Evolutionary conservation across 192 early-diverging fungal genomes (phyloP).

Genomic region (Linnemannia elongata): DNA sequence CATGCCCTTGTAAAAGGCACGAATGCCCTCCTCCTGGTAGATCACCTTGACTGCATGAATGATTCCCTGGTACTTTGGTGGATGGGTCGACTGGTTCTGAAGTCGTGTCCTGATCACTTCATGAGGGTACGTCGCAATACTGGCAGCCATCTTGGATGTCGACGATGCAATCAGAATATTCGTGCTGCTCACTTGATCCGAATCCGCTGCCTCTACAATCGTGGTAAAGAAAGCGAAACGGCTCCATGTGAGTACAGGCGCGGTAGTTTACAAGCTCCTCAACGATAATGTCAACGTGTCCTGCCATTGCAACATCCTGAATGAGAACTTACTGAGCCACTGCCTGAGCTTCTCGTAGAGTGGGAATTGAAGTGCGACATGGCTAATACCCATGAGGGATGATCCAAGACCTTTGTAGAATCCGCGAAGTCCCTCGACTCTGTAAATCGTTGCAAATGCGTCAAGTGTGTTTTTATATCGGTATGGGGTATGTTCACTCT

Average conservation of each 20-base stretch:
- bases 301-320: background rate
- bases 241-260: background rate
- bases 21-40: conserved; percentile 79
- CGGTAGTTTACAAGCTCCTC: background rate
- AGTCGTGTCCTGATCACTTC: conserved; percentile 95
- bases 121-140: conserved; percentile 93
- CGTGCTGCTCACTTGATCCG: conserved; percentile 55
- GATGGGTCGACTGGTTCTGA: conserved; percentile 85
- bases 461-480: conserved; percentile 86
- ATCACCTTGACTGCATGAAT: conserved; percentile 83
- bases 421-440: conserved; percentile 81
- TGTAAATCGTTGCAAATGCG: conserved; percentile 83
- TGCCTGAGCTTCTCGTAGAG: conserved; percentile 93
- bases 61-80: conserved; percentile 87
- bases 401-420: conserved; percentile 95
- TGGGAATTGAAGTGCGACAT: conserved; percentile 96
- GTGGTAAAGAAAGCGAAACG: background rate
- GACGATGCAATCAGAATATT: conserved; percentile 86
- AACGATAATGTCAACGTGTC: background rate
- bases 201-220: conserved; percentile 38
- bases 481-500: conserved; percentile 79
- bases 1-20: conserved; percentile 92
- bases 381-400: conserved; percentile 91
- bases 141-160: conserved; percentile 91
- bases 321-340: conserved; percentile 62